These are phyloP conservation scores for Cercospora brassicicola DNA, from an alignment of 2,329 filamentous ascomycete species.

Conservation along the genomic window DNA sequence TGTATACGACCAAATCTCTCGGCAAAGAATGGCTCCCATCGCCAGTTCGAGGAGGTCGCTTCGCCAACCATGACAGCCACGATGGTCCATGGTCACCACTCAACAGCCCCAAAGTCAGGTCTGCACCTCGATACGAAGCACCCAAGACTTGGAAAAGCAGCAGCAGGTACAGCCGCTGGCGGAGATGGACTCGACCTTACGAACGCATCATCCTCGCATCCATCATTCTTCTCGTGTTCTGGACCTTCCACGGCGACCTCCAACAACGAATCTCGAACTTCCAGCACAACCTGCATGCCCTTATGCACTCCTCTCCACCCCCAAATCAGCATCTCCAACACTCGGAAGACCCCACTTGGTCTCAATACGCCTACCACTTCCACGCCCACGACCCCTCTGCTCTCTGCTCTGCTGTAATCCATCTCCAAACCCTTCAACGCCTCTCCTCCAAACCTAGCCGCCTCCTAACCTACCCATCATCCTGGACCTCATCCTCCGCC, in stretches of 20 bases:
- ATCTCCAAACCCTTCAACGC: constrained; percentile 45
- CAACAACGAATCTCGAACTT: constrained; percentile 8
- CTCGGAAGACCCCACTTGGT: constrained; percentile 14
- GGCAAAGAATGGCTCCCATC: constrained; percentile 18
- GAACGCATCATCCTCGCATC: constrained; percentile 10
- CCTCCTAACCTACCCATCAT: constrained; percentile 47
- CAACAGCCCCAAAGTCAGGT: constrained; percentile 2
- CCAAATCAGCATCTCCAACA: neutral
- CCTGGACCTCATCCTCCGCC: constrained; percentile 30
- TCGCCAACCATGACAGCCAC: neutral
- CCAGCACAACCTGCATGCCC: neutral
- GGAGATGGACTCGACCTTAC: constrained; percentile 9
- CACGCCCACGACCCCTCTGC: constrained; percentile 46
- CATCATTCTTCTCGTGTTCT: neutral
- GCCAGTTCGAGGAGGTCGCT: neutral
- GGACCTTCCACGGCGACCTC: constrained; percentile 2
- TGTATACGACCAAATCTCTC: constrained; percentile 19
- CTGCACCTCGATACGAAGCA: neutral
- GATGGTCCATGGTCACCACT: constrained; percentile 11
- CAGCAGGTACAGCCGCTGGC: neutral
- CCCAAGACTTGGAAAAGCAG: neutral
- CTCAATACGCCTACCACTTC: constrained; percentile 46
- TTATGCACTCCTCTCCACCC: neutral
- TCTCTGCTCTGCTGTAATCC: constrained; percentile 47
- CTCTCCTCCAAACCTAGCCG: constrained; percentile 46